Base-by-base conservation (phyloP, 257 asterid genomes). In the Gynochthodes officinalis region DNA sequence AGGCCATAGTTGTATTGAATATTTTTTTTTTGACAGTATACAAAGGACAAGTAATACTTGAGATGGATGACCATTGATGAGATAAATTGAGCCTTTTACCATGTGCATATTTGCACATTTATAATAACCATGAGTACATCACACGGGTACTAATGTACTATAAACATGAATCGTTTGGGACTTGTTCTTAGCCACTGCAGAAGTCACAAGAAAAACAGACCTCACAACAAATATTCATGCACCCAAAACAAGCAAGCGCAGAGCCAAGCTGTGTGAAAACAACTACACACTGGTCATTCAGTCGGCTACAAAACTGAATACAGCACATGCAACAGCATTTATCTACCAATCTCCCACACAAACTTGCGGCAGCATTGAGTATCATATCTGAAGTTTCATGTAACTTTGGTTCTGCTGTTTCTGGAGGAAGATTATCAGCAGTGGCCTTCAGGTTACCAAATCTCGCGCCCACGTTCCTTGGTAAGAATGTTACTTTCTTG, bases 311-410 rank as follows among this genome's bases (percentile, higher is more conserved):
- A 68, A 72, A 84, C 70, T 80, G 93, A 72, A 93, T 77, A 75
- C 78, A 85, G 61, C 92, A 93, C 93, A 93, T 84, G 82, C 98
- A 90, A 79, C 98, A 93, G 43, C 91, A 87, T 10, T 74, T 58
- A 35, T 90, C 92, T 10, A 80, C n/a, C 78, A 81, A 21, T 75
- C 77, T 80, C 54, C 87, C 70, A 10, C 97, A 89, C 11, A 72
- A 73, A 52, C 64, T 67, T 21, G 92, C 64, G n/a, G 97, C 97
- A 14, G 86, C 90, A 60, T 74, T 80, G 27, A 82, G 55, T 18
- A 90, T 77, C 84, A 76, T 75, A 15, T 86, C 95, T 14, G 93
- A 82, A 25, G 90, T 75, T 70, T 83, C 89, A 15, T 88, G 88
- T 49, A 90, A 61, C 61, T 83, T 89, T 0, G 93, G 90, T 46